Evolutionary conservation across 345 rosid species (phyloP), one percentile per base, ranked within the genome.

Genomic region (Rhodamnia rubescens): DNA sequence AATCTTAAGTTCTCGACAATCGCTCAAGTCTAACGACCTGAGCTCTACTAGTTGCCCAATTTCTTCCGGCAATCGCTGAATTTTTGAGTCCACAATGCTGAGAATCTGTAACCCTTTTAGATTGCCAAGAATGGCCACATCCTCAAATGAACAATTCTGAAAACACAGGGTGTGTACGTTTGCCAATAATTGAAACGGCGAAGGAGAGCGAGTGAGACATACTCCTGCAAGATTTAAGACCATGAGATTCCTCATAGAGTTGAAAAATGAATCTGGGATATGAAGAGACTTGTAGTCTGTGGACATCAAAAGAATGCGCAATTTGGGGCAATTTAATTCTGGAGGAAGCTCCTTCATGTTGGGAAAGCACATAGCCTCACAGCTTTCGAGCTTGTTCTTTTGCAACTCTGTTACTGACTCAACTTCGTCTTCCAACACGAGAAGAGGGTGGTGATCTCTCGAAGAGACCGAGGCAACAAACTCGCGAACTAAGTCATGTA

Each of bases 281-380:
- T n/a, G 4, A 2, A n/a, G 3, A 0, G 16, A n/a, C 2, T 0
- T 0, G 12, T 58, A 5, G 0, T n/a, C 11, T 58, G 32, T 1
- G 69, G n/a, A 58, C 18, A 58, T 0, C 18, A 58, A 12, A 58
- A 58, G 11, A 4, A 58, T 58, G 1, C 0, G 16, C 18, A 58
- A n/a, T n/a, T 58, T 7, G 1, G 69, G 69, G 14, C 69, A 58
- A 58, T n/a, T 29, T 58, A 58, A 58, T 12, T n/a, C 32, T n/a
- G 5, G 1, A 2, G 69, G 32, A 58, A n/a, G 16, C 18, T 5
- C 1, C 0, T 12, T 5, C 32, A n/a, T 1, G 18, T n/a, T 11
- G 8, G 69, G 32, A 58, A 58, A 58, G 32, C 69, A 58, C 11
- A 58, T n/a, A 0, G 32, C 3, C 1, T 7, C 1, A 0, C 69